These are phyloP conservation scores for Colletotrichum sansevieriae DNA, from an alignment of 2,329 filamentous ascomycete genomes.

Conservation along the genomic window DNA sequence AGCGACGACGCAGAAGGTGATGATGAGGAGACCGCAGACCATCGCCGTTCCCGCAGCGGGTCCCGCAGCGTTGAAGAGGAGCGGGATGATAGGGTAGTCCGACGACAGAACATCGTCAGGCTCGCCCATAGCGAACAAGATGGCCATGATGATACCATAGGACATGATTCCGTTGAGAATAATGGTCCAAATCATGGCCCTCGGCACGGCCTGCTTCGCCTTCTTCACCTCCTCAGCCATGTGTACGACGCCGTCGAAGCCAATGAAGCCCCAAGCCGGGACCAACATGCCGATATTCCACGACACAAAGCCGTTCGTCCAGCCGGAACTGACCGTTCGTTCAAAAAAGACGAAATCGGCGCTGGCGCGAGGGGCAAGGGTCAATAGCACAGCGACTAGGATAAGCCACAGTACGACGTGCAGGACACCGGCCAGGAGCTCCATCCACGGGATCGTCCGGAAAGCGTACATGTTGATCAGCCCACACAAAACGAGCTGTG, in stretches of 20 bases:
- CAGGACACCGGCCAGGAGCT: slow-evolving; percentile 34
- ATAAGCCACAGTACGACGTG: slow-evolving; percentile 37
- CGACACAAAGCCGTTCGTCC: slow-evolving; percentile 39
- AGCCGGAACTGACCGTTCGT: slow-evolving; percentile 35
- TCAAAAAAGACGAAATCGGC: slow-evolving; percentile 38
- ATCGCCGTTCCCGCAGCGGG: slow-evolving; percentile 32
- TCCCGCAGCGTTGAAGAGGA: slow-evolving; percentile 33
- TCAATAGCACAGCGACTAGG: slow-evolving; percentile 32
- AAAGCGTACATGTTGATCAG: slow-evolving; percentile 41
- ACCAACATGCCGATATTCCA: slow-evolving; percentile 42
- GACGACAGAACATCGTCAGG: slow-evolving; percentile 32
- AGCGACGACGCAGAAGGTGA: slow-evolving; percentile 46
- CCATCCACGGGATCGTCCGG: slow-evolving; percentile 39
- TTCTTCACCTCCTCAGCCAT: slow-evolving; percentile 42
- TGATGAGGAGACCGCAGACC: slow-evolving; percentile 40
- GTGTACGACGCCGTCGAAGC: slow-evolving; percentile 40
- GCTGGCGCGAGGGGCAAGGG: slow-evolving; percentile 32
- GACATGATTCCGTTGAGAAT: slow-evolving; percentile 54
- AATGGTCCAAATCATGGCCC: slow-evolving; percentile 42
- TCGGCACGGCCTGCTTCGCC: slow-evolving; percentile 39
- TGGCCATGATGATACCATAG: slow-evolving; percentile 36
- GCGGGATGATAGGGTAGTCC: slow-evolving; percentile 36
- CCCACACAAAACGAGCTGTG: slow-evolving; percentile 32
- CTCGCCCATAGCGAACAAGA: slow-evolving; percentile 37
- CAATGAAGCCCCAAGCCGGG: slow-evolving; percentile 38